Conservation (phyloP, 106 monocot genomes). For the Dendrobium officinale region DNA sequence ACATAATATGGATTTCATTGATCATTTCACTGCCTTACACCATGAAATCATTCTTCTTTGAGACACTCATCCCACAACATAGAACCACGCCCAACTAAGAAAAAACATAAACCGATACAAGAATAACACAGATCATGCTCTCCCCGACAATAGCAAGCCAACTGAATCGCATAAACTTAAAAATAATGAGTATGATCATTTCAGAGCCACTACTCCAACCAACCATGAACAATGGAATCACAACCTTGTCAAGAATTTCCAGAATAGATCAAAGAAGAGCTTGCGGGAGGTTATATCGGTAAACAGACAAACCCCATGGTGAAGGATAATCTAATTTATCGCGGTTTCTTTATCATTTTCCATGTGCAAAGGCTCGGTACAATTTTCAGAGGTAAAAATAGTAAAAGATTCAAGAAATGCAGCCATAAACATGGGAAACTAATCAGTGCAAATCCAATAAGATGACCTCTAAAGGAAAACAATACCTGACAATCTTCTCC, state of each 20-base stretch:
- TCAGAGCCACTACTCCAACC: not conserved
- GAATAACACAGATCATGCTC: not conserved
- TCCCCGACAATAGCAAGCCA: not conserved
- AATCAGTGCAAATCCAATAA: not conserved
- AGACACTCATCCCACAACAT: not conserved
- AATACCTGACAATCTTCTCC: slow-evolving; percentile 88
- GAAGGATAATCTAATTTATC: not conserved
- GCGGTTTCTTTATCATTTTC: not conserved
- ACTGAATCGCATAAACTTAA: not conserved
- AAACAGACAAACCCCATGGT: not conserved
- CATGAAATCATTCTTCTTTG: too few species aligned
- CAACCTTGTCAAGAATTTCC: not conserved
- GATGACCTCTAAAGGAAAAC: not conserved
- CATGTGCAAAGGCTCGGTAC: not conserved
- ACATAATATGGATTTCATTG: not conserved
- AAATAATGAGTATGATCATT: not conserved
- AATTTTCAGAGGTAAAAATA: not conserved
- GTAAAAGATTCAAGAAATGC: not conserved
- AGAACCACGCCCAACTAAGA: not conserved
- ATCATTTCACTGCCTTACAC: not conserved
- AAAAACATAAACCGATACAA: not conserved
- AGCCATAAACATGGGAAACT: not conserved
- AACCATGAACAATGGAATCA: not conserved
- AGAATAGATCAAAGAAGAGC: not conserved
- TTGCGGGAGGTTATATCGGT: not conserved